Base-by-base conservation (phyloP, 2,329 filamentous ascomycete species). In the Colletotrichum orchidophilum region DNA sequence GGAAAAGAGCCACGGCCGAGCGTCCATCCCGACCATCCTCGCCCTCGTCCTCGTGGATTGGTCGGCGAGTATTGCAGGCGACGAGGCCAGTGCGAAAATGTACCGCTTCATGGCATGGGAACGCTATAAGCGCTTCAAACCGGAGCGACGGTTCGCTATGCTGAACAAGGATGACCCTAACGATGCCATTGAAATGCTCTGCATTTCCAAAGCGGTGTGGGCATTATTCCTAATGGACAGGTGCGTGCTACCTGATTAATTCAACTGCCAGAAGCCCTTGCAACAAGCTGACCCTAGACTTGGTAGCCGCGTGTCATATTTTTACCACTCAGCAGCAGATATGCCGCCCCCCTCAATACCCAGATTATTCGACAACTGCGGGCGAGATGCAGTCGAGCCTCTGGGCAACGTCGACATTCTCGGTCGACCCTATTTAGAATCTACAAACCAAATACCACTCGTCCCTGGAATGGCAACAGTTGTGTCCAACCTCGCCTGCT, bases 61-160 rank as follows among this genome's bases (percentile, higher is more conserved):
- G 52, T 59, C 69, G 2, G 58, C 65, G 1, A 68, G 64, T 18
- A 71, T 71, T 35, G 69, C 64, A 5, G 69, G 69, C 18, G 65
- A 71, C 54, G 69, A 71, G 64, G 33, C 58, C 11, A 29, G 42
- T 7, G 69, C 69, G 3, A 71, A 71, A 21, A 69, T 69, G 64
- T 71, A 71, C 21, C 69, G 69, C 6, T 71, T 63, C 35, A 71
- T 71, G 69, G 69, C 69, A 0, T 71, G 69, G 69, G 69, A 71
- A 27, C 64, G 64, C 13, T 71, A 71, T 18, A 71, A 71, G 46
- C 69, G 69, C 21, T 57, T 69, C 15, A 60, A 63, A 24, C 65
- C 69, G 2, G 58, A 69, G 27, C 29, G 24, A 24, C 57, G 27
- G n/a, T 71, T 71, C n/a, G 53, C 64, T 15, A 39, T 53, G 2